Conservation (phyloP, 2,329 filamentous ascomycete species). For the Aspergillus phoenicis region DNA sequence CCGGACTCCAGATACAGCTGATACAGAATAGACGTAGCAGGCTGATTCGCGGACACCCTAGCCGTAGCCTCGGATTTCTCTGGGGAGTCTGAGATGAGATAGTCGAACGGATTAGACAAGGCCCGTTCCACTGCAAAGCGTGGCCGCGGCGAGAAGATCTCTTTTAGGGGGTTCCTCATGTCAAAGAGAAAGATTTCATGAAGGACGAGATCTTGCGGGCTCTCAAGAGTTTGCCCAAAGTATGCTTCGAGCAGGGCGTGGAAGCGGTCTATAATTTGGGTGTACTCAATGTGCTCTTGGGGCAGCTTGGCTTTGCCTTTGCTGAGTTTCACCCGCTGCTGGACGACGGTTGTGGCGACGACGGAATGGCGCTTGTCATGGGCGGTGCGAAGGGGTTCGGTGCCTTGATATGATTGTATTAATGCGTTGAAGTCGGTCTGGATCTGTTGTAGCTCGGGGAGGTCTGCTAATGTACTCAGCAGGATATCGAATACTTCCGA, state of each 20-base stretch:
- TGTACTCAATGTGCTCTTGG: constrained; percentile 58
- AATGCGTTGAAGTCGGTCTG: constrained; percentile 54
- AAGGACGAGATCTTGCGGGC: constrained; percentile 55
- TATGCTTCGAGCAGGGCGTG: constrained; percentile 49
- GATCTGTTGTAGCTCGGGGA: constrained; percentile 44
- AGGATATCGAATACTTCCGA: constrained; percentile 44
- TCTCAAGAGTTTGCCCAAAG: constrained; percentile 50
- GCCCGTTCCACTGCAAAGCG: constrained; percentile 63
- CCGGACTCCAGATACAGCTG: constrained; percentile 66
- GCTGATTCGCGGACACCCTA: constrained; percentile 55
- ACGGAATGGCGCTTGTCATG: constrained; percentile 68
- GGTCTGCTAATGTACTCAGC: constrained; percentile 36
- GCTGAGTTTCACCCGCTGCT: constrained; percentile 61
- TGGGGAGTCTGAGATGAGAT: constrained; percentile 56
- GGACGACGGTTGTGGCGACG: constrained; percentile 60
- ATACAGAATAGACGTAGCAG: constrained; percentile 62
- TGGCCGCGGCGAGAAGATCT: constrained; percentile 60
- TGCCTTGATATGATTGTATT: constrained; percentile 48
- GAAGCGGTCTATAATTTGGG: constrained; percentile 54
- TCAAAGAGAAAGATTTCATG: constrained; percentile 63
- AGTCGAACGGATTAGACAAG: constrained; percentile 61
- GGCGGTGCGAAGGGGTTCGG: constrained; percentile 67
- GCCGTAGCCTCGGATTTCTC: constrained; percentile 24
- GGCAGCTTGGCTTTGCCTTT: constrained; percentile 59
- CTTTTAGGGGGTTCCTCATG: constrained; percentile 58